Evolutionary conservation across 768 basidiomycete genomes (phyloP), one percentile per base, ranked within the genome.

Genomic region (Glaciozyma martinii): DNA sequence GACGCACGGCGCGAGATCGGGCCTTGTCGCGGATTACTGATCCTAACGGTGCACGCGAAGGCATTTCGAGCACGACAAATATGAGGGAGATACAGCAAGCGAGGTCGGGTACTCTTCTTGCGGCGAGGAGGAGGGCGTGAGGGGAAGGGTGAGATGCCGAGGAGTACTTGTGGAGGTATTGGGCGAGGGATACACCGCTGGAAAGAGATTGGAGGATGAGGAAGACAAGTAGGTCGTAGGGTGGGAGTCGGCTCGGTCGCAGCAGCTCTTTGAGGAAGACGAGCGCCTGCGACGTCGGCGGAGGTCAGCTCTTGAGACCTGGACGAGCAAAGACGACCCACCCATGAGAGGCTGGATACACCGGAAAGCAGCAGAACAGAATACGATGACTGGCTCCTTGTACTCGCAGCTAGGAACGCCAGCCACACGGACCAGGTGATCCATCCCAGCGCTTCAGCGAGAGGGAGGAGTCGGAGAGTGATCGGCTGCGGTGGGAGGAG

Each of bases 211-310:
- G 23, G 40, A 62, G 8, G 23, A 46, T 7, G 54, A 62, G 61
- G 40, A 68, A 58, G 1, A 58, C 8, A 33, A 68, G 61, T 25
- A 65, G 67, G 8, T 53, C 10, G 6, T 56, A 58, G 0, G 67
- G 59, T 0, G 67, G 63, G 2, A 61, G 50, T 3, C 54, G 27
- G 10, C 47, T 44, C 0, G 40, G 50, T 1, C 56, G 57, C 3
- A 25, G 33, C 3, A 55, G 29, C 21, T 61, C 60, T 7, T 23
- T 12, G 13, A 44, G 5, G 29, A 59, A 50, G 5, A 57, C 67
- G 53, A n/a, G 62, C 1, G 43, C 18, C 67, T 68, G 58, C 3
- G 37, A 40, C 10, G 37, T 10, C 10, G 33, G 10, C 5, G 5
- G 37, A 40, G 37, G 15, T 40, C 37, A 40, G 37, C 37, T 6